Conservation (phyloP, 208 protist species). For the Trypanosoma avium region DNA sequence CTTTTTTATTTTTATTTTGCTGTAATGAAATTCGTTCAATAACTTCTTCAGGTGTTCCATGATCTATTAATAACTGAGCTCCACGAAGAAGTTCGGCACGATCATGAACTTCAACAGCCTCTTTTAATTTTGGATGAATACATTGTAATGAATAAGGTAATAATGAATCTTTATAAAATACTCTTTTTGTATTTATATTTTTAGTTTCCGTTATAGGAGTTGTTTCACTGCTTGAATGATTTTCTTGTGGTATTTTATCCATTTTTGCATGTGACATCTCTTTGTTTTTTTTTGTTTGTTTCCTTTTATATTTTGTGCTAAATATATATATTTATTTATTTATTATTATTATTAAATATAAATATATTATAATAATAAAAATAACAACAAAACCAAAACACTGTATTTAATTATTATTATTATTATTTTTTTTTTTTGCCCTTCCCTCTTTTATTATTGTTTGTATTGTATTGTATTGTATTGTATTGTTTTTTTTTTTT, state of each 20-base stretch:
- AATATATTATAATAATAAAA: too few species aligned
- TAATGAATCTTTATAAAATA: slow-evolving; percentile 16
- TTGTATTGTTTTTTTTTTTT: slow-evolving; percentile 2
- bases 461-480: slow-evolving; percentile 6
- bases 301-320: slow-evolving; percentile 4
- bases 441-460: not conserved
- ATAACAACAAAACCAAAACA: too few species aligned
- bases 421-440: not conserved
- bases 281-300: too few species aligned
- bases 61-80: slow-evolving; percentile 15
- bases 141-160: slow-evolving; percentile 18
- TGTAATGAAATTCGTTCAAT: not conserved
- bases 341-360: too few species aligned
- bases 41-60: slow-evolving; percentile 35
- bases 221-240: too few species aligned
- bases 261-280: too few species aligned
- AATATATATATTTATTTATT: too few species aligned
- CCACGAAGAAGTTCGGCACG: slow-evolving; percentile 18
- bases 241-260: too few species aligned
- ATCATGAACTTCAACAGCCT: slow-evolving; percentile 27
- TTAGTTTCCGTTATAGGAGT: not conserved
- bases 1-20: not conserved
- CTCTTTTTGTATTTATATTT: not conserved
- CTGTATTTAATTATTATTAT: too few species aligned
- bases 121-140: slow-evolving; percentile 27